Percentiles rank a stretch among this genome's conserved stretches.
Conservation (phyloP, 2,329 filamentous ascomycete species). For the Phaeoacremonium minimum region DNA sequence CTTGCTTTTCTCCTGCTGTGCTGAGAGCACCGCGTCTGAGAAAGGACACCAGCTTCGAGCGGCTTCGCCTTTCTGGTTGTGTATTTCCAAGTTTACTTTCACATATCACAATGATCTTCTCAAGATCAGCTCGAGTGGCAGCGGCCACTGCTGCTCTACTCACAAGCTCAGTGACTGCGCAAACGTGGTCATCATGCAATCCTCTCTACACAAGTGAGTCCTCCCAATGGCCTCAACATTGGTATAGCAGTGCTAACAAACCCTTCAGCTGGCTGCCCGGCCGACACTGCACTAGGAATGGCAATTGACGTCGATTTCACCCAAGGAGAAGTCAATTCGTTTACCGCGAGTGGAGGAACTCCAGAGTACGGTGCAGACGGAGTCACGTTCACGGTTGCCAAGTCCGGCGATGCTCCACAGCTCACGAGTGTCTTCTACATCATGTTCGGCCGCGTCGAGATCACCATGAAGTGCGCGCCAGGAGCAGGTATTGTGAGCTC, state of each 20-base stretch:
- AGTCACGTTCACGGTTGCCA: slow-evolving; percentile 72
- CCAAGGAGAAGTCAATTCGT: slow-evolving; percentile 72
- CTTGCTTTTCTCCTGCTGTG: no score
- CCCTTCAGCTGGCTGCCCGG: slow-evolving; percentile 55
- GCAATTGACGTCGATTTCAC: slow-evolving; percentile 83
- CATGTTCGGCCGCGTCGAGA: slow-evolving; percentile 93
- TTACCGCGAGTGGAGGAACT: slow-evolving; percentile 61
- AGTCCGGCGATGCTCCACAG: slow-evolving; percentile 79
- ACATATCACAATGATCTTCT: slow-evolving; percentile 16
- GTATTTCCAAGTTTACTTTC: no score
- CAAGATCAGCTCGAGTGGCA: slow-evolving; percentile 12
- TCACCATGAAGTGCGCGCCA: slow-evolving; percentile 79
- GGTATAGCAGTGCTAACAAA: slow-evolving; percentile 11
- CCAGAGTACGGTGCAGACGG: slow-evolving; percentile 75
- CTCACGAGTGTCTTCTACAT: slow-evolving; percentile 93
- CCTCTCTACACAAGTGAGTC: slow-evolving; percentile 20
- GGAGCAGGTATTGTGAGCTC: slow-evolving; percentile 92
- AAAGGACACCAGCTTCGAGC: no score
- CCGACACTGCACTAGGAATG: slow-evolving; percentile 77
- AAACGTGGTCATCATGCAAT: slow-evolving; percentile 27
- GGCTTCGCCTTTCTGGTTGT: no score
- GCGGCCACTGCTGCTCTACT: slow-evolving; percentile 11
- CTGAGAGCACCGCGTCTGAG: no score
- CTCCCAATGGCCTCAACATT: background rate
- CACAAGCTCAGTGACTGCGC: slow-evolving; percentile 15